Evolutionary conservation across 345 rosid species (phyloP), one percentile per base, ranked within the genome.

Genomic region (Camelina sativa): DNA sequence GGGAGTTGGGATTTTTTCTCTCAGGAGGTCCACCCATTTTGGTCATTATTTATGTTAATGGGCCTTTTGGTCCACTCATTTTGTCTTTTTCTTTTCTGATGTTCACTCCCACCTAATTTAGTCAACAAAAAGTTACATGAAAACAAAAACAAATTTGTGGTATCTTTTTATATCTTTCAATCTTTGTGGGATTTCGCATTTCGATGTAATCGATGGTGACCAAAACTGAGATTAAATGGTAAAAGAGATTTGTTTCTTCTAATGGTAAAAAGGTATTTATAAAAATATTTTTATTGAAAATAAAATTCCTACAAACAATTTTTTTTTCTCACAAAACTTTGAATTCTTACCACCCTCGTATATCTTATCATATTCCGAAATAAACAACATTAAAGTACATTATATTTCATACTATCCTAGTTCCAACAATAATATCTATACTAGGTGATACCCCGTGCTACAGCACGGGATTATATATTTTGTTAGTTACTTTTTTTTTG

Each of bases 61-160:
- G 77, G 77, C 77, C 77, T 64, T 64, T 63, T 43, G 46, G 44
- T 56, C 77, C 38, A 64, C 71, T 48, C 35, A 64, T 46, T 73
- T 52, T 34, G 9, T 17, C 6, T 40, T 37, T 50, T 22, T 0
- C 13, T 55, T 37, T 19, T 20, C 12, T 6, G 16, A 28, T 11
- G n/a, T 37, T 23, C 56, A 59, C 7, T 34, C 43, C 63, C 61
- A 73, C 71, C 30, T n/a, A 65, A 9, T 44, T 20, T 19, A 15
- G 22, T 44, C 38, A 55, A 32, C 71, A 17, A 44, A 20, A 32
- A 6, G 11, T 40, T 17, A 30, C 62, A 44, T 44, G 46, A 54
- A 32, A 43, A 73, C 40, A 41, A 53, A 52, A 30, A 9, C 58
- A 56, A 44, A 32, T 30, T 6, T 73, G 23, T 58, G 34, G 47